Evolutionary conservation across 2,329 filamentous ascomycete genomes (phyloP).

Genomic region (Anthostomella pinea): DNA sequence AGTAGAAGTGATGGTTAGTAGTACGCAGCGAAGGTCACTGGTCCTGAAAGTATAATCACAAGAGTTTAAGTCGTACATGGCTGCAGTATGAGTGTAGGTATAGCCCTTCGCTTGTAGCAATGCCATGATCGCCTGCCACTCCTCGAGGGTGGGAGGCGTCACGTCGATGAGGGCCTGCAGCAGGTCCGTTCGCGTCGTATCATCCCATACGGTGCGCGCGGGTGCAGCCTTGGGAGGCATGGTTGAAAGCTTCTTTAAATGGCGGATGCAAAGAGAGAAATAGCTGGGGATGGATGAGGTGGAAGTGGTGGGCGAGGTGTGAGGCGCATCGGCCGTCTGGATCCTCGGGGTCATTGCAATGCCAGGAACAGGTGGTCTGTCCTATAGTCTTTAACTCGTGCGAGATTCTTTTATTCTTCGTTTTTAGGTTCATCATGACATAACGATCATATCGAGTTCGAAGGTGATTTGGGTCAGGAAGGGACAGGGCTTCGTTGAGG

Average conservation of each 20-base stretch:
- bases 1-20: constrained; percentile 3
- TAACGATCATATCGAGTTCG: no score
- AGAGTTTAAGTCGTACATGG: constrained; percentile 39
- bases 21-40: constrained; percentile 2
- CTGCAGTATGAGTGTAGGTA: constrained; percentile 37
- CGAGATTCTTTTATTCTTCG: no score
- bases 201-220: constrained; percentile 24
- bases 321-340: no score
- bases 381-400: no score
- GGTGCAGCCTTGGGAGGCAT: constrained; percentile 7
- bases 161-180: constrained; percentile 37
- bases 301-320: constrained; percentile 1
- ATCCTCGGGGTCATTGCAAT: no score
- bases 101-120: constrained; percentile 36
- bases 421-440: no score
- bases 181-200: constrained; percentile 37
- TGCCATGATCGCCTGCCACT: constrained; percentile 32
- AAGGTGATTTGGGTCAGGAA: no score
- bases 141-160: constrained; percentile 32
- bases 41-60: neutral
- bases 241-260: no score
- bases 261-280: neutral
- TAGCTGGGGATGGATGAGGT: neutral
- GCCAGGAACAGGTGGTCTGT: no score
- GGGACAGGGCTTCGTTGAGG: no score